A percentile compares a stretch with the other conserved stretches of the same genome.
phyloP scores from a whole-genome alignment of 1,284 basidiomycete genomes.

The Xerocomus minutiporus region DNA sequence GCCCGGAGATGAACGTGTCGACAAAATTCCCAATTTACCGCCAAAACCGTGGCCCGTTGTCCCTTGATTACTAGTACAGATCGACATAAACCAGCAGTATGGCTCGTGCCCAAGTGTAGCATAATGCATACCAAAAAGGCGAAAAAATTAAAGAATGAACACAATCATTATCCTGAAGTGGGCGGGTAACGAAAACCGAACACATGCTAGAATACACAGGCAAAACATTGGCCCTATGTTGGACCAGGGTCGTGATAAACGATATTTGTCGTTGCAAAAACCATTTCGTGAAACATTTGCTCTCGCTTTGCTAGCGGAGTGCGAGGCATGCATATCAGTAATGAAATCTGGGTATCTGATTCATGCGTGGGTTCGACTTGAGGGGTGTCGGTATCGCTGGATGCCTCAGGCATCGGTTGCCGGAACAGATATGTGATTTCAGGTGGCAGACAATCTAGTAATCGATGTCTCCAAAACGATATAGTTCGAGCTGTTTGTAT shows the following conservation, averaged over 20 bases:
- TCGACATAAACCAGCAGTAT: not conserved
- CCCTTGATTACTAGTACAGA: conserved; percentile 4
- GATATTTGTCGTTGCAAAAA: conserved; percentile 24
- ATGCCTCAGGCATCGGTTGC: conserved; percentile 11
- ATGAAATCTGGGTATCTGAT: conserved; percentile 26
- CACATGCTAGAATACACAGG: conserved; percentile 9
- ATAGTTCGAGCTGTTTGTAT: conserved; percentile 1
- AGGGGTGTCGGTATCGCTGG: not conserved
- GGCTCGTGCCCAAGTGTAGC: not conserved
- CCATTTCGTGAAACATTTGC: conserved; percentile 18
- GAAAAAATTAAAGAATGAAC: conserved; percentile 2
- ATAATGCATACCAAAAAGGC: not conserved
- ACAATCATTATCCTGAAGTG: conserved; percentile 8
- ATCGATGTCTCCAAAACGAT: conserved; percentile 21
- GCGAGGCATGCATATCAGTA: conserved; percentile 29
- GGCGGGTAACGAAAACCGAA: conserved; percentile 8
- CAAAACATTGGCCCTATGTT: conserved; percentile 9
- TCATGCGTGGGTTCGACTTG: conserved; percentile 10
- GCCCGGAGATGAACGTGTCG: not conserved
- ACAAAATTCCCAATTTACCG: not conserved
- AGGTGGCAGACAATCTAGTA: conserved; percentile 18
- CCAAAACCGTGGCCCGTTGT: not conserved
- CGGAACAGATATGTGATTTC: conserved; percentile 30
- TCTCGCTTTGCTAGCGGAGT: conserved; percentile 2
- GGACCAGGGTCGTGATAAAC: conserved; percentile 13